Conservation (phyloP, 345 rosid genomes). For the Aquilaria sinensis region DNA sequence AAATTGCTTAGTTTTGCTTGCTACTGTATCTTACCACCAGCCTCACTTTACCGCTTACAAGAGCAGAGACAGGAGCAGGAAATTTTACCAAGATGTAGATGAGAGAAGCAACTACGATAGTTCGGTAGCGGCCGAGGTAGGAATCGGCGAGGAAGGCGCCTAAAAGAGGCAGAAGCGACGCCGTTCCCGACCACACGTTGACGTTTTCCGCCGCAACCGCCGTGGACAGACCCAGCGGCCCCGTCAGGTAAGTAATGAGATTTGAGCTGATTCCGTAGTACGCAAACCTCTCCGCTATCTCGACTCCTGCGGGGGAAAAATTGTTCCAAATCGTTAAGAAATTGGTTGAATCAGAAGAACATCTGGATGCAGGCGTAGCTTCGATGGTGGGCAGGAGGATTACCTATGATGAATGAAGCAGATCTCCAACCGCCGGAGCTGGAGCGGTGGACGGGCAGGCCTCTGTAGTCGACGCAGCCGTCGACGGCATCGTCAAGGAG, state of each 20-base stretch:
- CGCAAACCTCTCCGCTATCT: conserved; percentile 49
- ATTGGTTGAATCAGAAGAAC: background rate
- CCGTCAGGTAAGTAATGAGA: conserved; percentile 55
- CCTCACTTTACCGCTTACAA: too few species aligned
- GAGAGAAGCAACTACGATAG: conserved; percentile 43
- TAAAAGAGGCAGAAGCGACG: conserved; percentile 43
- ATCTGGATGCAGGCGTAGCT: too few species aligned
- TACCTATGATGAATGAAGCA: conserved; percentile 35
- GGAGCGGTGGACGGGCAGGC: conserved; percentile 19
- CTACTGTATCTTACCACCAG: too few species aligned
- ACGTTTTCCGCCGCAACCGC: conserved; percentile 56
- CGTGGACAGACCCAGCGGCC: conserved; percentile 55
- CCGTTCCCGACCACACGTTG: conserved; percentile 52
- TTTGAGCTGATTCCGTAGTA: conserved; percentile 40
- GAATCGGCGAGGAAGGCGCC: conserved; percentile 65
- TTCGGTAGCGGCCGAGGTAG: conserved; percentile 55
- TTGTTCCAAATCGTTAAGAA: background rate
- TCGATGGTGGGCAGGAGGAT: too few species aligned
- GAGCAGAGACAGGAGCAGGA: too few species aligned
- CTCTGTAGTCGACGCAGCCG: conserved; percentile 24
- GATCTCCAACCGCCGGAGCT: conserved; percentile 43
- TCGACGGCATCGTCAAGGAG: conserved; percentile 17
- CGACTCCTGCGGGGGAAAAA: conserved; percentile 22
- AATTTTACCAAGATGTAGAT: conserved; percentile 38
- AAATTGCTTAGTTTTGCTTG: too few species aligned